Percentiles rank a stretch among this genome's conserved stretches.
Evolutionary conservation across 495 filamentous ascomycete genomes (phyloP).

Genomic region (Talaromyces proteolyticus): DNA sequence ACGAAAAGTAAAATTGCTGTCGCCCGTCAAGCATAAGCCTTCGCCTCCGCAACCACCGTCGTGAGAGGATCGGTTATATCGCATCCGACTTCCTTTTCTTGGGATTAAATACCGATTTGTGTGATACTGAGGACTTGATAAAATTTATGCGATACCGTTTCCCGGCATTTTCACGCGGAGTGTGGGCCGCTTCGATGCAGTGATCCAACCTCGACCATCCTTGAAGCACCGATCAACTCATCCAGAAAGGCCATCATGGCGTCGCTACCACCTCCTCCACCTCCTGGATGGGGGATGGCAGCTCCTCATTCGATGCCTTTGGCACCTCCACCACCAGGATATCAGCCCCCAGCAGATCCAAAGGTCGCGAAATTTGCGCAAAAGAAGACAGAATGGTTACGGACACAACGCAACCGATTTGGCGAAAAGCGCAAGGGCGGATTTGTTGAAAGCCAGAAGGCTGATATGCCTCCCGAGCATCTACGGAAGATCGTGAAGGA

Average conservation of each 20-base stretch:
- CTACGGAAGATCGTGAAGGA: constrained; percentile 96
- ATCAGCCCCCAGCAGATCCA: constrained; percentile 76
- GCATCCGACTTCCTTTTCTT: constrained; percentile 1
- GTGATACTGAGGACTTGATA: not conserved
- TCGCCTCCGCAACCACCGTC: constrained; percentile 13
- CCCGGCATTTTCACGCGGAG: not conserved
- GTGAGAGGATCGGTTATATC: constrained; percentile 43
- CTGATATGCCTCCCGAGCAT: constrained; percentile 98
- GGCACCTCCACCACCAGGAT: constrained; percentile 85
- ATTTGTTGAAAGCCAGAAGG: constrained; percentile 96
- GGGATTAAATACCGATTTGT: not conserved
- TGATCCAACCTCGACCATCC: not conserved
- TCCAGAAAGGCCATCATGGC: constrained; percentile 57
- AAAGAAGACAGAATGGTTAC: constrained; percentile 99
- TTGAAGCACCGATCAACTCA: constrained; percentile 6
- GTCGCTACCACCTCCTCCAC: constrained; percentile 71
- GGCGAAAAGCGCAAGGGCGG: constrained; percentile 95
- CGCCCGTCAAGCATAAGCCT: constrained; percentile 16
- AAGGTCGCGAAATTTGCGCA: constrained; percentile 91
- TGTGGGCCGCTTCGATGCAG: constrained; percentile 4
- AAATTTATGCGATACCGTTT: not conserved
- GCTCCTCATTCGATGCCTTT: constrained; percentile 69
- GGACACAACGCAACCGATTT: constrained; percentile 86
- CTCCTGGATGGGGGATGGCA: constrained; percentile 65
- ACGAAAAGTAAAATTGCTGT: constrained; percentile 15